Percentiles rank a stretch among this genome's conserved stretches.
Evolutionary conservation across 2,329 filamentous ascomycete species (phyloP).

Genomic region (Arthroderma sp.): DNA sequence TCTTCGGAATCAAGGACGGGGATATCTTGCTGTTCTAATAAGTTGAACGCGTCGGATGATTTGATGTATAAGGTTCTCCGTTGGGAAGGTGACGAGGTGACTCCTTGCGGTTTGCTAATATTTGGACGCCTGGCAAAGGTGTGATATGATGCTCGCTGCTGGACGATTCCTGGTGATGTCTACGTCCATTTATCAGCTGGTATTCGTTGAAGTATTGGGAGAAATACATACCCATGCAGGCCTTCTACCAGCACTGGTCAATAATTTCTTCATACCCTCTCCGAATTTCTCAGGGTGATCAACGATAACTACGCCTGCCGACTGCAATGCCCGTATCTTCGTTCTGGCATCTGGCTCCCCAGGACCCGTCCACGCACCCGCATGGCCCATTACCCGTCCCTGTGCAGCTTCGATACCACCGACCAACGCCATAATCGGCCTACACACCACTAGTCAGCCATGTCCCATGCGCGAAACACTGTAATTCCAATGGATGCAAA

Average conservation of each 20-base stretch:
- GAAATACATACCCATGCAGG: constrained; percentile 2
- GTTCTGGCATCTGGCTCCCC: constrained; percentile 52
- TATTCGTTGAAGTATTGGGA: not conserved
- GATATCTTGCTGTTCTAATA: constrained; percentile 44
- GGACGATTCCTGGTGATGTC: constrained; percentile 16
- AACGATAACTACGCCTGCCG: constrained; percentile 57
- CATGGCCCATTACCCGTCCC: constrained; percentile 65
- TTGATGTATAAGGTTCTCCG: constrained; percentile 45
- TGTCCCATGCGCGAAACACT: not conserved
- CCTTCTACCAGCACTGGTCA: constrained; percentile 33
- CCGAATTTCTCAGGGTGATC: constrained; percentile 68
- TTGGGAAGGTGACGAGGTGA: constrained; percentile 22
- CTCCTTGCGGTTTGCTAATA: not conserved
- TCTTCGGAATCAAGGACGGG: constrained; percentile 29
- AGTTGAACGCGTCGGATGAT: constrained; percentile 41
- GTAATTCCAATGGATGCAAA: not conserved
- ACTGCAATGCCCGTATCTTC: constrained; percentile 57
- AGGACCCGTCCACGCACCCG: constrained; percentile 57
- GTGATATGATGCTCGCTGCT: constrained; percentile 45
- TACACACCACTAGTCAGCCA: constrained; percentile 23
- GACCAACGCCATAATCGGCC: constrained; percentile 60
- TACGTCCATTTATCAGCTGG: constrained; percentile 7
- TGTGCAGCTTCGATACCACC: constrained; percentile 53
- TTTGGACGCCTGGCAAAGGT: constrained; percentile 25
- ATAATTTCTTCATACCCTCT: constrained; percentile 50